Percentiles rank a stretch among this genome's conserved stretches.
These are phyloP conservation scores for Plectosphaerella cucumerina DNA, from an alignment of 2,329 filamentous ascomycete genomes.

Conservation along the genomic window DNA sequence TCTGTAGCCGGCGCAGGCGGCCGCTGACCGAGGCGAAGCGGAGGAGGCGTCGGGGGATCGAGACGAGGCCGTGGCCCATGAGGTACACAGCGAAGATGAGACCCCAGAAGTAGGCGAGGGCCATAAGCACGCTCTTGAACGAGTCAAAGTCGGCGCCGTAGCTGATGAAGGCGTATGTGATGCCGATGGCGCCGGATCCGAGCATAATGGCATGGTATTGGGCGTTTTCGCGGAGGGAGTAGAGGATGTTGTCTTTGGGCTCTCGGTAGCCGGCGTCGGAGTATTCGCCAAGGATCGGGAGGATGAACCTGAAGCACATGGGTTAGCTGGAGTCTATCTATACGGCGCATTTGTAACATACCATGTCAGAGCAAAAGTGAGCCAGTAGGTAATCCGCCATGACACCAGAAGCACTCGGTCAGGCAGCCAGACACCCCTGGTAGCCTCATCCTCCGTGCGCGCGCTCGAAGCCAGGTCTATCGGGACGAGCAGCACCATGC, in stretches of 20 bases:
- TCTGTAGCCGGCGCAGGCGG: constrained; percentile 70
- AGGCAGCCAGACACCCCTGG: constrained; percentile 83
- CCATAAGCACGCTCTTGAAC: constrained; percentile 85
- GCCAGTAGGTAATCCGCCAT: constrained; percentile 96
- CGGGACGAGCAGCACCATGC: constrained; percentile 86
- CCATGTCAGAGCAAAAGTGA: constrained; percentile 95
- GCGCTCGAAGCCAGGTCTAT: constrained; percentile 92
- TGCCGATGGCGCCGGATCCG: constrained; percentile 62
- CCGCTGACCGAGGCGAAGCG: constrained; percentile 74
- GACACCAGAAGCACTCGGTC: constrained; percentile 73
- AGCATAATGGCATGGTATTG: constrained; percentile 83
- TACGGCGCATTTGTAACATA: constrained; percentile 31
- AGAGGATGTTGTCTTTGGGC: constrained; percentile 72
- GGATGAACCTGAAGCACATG: constrained; percentile 62
- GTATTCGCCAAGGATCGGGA: constrained; percentile 91
- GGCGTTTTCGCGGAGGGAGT: constrained; percentile 82
- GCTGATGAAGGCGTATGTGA: constrained; percentile 78
- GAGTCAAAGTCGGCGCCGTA: constrained; percentile 69
- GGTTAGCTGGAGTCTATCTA: not conserved
- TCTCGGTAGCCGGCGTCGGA: constrained; percentile 91
- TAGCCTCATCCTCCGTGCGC: constrained; percentile 63
- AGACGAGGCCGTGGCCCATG: constrained; percentile 95
- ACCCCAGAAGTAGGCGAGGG: constrained; percentile 91
- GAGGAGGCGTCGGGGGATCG: constrained; percentile 78
- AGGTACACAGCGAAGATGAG: constrained; percentile 89